Evolutionary conservation across 768 basidiomycete genomes (phyloP).

Genomic region (Kwoniella newhampshirensis): DNA sequence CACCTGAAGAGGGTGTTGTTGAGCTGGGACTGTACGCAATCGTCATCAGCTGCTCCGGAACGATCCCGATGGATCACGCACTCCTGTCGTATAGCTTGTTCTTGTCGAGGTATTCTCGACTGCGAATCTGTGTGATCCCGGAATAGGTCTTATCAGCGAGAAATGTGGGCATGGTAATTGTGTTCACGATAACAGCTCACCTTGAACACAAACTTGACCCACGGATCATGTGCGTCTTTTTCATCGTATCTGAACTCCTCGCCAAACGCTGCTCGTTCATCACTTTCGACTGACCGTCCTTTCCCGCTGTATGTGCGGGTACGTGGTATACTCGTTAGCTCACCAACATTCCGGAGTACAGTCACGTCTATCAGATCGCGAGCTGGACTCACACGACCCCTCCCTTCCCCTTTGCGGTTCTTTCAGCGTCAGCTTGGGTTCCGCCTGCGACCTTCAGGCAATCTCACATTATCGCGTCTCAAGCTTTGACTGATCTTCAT

Average conservation of each 20-base stretch:
- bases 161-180: too few relatives aligned
- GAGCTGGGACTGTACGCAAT: slow-evolving; percentile 4
- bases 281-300: too few relatives aligned
- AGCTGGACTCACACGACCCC: too few relatives aligned
- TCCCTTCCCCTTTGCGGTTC: too few relatives aligned
- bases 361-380: too few relatives aligned
- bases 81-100: slow-evolving; percentile 3
- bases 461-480: too few relatives aligned
- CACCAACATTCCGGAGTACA: too few relatives aligned
- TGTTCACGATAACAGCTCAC: slow-evolving; percentile 1
- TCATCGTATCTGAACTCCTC: slow-evolving; percentile 9
- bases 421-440: too few relatives aligned
- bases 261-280: not conserved
- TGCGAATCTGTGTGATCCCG: slow-evolving; percentile 6
- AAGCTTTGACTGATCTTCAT: slow-evolving; percentile 10
- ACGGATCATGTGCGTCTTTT: slow-evolving; percentile 1
- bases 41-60: not conserved
- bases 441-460: too few relatives aligned
- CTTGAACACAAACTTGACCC: slow-evolving; percentile 17
- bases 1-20: slow-evolving; percentile 19
- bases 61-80: not conserved
- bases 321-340: too few relatives aligned
- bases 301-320: too few relatives aligned
- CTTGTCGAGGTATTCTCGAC: slow-evolving; percentile 1
- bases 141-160: too few relatives aligned